Base-by-base conservation (phyloP, 495 filamentous ascomycete species). In the Saxispiralis lemnorum region DNA sequence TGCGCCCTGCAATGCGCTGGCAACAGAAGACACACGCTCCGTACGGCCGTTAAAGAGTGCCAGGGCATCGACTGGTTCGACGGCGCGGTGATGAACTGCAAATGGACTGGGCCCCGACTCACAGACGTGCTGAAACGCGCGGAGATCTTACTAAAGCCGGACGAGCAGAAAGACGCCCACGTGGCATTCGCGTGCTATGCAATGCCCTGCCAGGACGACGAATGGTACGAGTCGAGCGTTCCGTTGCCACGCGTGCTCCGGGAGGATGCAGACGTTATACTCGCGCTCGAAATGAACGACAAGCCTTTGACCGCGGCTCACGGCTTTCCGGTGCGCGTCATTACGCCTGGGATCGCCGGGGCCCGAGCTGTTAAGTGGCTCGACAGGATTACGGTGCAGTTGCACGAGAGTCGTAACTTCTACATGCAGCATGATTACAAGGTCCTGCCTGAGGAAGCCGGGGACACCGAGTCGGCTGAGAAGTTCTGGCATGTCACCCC, bases 11-110 rank as follows among this genome's bases (percentile, higher is more conserved):
- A 76, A 58, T 79, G 75, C 39, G 75, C 75, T 13, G 75, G 75
- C 17, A 78, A 79, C 48, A 60, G 75, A 6, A 68, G 75, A 1
- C 73, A 76, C 46, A 73, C 72, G 16, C 78, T 78, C 75, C 69
- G 74, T 15, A 76, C 71, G 0, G 53, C 68, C 37, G 52, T 78
- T 4, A 70, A 70, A 48, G 74, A 77, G 53, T 73, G 76, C 19
- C 55, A 68, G 39, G 75, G 75, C 0, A 70, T 79, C 35, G 72
- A 79, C 48, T 79, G 75, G 75, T 64, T 63, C 21, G 73, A 77
- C 43, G 73, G 65, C 24, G 75, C 73, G 1, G 68, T 77, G 10
- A 78, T 76, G 67, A 79, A 78, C 44, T 71, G 70, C 40, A 64
- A 51, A 39, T 78, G 72, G 72, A 62, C 53, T 28, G 74, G 75